These are phyloP conservation scores for Neospermospora avenae DNA, from an alignment of 2,329 filamentous ascomycete genomes.

Conservation along the genomic window DNA sequence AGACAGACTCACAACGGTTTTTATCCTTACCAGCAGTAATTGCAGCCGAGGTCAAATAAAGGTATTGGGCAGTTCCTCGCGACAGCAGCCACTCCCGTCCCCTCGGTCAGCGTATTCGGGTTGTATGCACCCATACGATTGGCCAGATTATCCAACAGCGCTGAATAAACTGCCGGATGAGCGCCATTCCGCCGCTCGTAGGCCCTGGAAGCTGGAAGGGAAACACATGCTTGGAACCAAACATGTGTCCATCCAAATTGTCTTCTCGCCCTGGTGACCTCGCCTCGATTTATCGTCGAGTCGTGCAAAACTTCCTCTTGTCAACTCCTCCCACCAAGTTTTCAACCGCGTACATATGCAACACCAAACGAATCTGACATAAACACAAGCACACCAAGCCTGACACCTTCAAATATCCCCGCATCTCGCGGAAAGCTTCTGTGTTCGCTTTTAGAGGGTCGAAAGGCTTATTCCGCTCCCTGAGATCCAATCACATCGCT, in stretches of 20 bases:
- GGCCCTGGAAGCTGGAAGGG: constrained; percentile 3
- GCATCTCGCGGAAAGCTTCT: background rate
- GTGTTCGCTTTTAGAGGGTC: background rate
- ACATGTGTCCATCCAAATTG: background rate
- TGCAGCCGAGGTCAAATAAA: background rate
- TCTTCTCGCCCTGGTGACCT: too few relatives aligned
- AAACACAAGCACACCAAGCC: background rate
- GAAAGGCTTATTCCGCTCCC: constrained; percentile 1
- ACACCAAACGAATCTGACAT: too few relatives aligned
- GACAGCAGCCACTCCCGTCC: background rate
- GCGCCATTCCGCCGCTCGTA: background rate
- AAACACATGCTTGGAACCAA: too few relatives aligned
- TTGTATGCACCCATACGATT: background rate
- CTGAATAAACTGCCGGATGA: background rate
- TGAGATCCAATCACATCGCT: constrained; percentile 18
- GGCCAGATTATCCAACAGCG: background rate
- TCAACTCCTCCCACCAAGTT: background rate
- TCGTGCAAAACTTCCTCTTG: background rate
- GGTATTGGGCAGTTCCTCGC: background rate
- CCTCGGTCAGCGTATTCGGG: constrained; percentile 11
- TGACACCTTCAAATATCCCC: background rate
- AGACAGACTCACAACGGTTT: background rate
- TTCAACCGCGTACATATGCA: background rate
- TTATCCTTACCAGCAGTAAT: background rate
- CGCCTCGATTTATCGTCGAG: background rate